Evolutionary conservation across 176 grass and related monocot species (phyloP), one percentile per base, ranked within the genome.

Genomic region (Avena insularis): DNA sequence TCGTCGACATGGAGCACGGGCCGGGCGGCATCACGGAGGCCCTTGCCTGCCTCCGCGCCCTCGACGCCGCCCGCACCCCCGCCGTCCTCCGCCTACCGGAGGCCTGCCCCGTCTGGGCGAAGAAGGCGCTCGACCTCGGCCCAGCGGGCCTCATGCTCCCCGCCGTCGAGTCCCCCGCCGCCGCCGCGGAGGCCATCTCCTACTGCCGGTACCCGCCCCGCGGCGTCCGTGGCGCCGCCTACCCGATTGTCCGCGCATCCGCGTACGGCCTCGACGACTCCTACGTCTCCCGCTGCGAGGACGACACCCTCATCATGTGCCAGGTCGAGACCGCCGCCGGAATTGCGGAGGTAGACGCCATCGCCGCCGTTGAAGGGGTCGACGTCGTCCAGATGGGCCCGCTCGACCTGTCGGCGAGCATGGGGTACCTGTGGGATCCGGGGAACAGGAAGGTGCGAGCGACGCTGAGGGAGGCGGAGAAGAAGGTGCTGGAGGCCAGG

Each of bases 1-100:
- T 96, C 25, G 63, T 98, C 25, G 96, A 98, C 84, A 89, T 98
- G 88, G 96, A 98, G 89, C 96, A 98, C 84, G 96, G 96, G 14
- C 88, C 90, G 0, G 96, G 96, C 14, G 90, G 96, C 71, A 88
- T 98, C 64, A 17, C 88, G 33, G 96, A 98, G 23, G 90, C 96
- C 13, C 88, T 98, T 38, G 74, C 94, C 29, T 98, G 93, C 85
- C 92, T 98, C 66, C 82, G 96, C 46, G 93, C 93, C n/a, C 96
- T 98, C 59, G 96, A 93, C 31, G 93, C 93, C 21, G 68, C 90
- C 19, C 81, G 79, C 35, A 96, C 93, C 27, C 88, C 96, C 0
- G 92, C 93, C 50, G 71, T 98, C 38, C 76, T 98, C 73, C 93
- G 96, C 77, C 83, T 98, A 36, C 92, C 90, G 2, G 96, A 96